Percentiles rank a stretch among this genome's conserved stretches.
These are phyloP conservation scores for Nicotiana noctiflora DNA, from an alignment of 257 asterid species.

Conservation along the genomic window DNA sequence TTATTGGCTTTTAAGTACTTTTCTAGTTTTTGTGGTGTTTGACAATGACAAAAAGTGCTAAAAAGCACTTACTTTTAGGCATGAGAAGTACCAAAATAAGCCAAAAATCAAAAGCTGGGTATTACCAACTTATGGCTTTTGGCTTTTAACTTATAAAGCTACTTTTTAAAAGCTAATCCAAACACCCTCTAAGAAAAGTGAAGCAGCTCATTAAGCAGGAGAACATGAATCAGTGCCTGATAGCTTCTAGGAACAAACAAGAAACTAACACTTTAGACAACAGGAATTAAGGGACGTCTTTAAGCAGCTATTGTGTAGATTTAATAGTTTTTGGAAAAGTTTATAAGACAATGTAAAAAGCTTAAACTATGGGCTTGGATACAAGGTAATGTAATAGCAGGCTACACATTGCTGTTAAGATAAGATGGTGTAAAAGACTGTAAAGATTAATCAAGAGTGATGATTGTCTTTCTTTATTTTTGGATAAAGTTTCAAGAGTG, in stretches of 20 bases:
- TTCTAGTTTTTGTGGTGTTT: no score
- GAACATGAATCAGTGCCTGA: background rate
- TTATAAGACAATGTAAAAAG: background rate
- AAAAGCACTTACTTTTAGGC: no score
- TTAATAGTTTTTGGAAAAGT: background rate
- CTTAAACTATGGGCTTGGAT: background rate
- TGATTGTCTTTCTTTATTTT: background rate
- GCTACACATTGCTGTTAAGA: background rate
- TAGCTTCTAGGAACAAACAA: background rate
- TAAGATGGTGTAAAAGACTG: background rate
- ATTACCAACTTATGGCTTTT: no score
- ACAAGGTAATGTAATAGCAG: background rate
- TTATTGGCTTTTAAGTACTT: no score
- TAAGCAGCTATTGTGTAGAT: background rate
- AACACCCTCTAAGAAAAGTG: background rate
- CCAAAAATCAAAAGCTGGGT: no score
- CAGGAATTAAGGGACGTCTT: background rate
- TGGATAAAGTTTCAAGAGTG: background rate
- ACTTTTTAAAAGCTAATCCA: no score
- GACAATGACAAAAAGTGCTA: no score
- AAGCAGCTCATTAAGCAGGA: background rate
- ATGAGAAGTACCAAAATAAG: no score
- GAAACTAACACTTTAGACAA: background rate
- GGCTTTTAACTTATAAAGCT: no score
- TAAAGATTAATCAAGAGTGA: background rate